Conservation (phyloP, 2,329 filamentous ascomycete species). For the Claviceps fusiformis region DNA sequence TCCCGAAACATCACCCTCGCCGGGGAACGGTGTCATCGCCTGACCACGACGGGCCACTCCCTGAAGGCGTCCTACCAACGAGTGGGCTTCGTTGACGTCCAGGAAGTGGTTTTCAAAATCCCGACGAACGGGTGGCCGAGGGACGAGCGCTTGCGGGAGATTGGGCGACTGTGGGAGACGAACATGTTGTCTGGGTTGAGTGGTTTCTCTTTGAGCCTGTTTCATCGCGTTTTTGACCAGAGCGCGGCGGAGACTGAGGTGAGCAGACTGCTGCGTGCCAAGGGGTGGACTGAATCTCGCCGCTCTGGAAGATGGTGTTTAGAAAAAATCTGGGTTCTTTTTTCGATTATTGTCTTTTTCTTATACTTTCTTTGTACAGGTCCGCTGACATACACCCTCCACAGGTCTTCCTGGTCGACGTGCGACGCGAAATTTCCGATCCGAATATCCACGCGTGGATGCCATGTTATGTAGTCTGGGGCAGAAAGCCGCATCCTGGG, state of each 20-base stretch:
- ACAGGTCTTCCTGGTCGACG: conserved; percentile 34
- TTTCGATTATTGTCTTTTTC: background rate
- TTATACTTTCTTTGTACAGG: background rate
- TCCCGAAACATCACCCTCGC: conserved; percentile 26
- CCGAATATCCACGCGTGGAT: conserved; percentile 34
- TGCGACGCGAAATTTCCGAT: conserved; percentile 33
- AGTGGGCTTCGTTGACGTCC: conserved; percentile 42
- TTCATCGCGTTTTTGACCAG: conserved; percentile 26
- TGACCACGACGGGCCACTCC: conserved; percentile 20
- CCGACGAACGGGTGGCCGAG: conserved; percentile 42
- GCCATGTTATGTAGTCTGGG: conserved; percentile 35
- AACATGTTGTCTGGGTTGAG: conserved; percentile 30
- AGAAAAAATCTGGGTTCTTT: background rate
- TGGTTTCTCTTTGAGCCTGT: conserved; percentile 28
- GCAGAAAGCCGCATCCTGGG: conserved; percentile 31
- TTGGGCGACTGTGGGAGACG: conserved; percentile 32
- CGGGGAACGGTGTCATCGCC: conserved; percentile 22
- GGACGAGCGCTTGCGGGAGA: conserved; percentile 26
- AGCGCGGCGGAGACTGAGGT: conserved; percentile 36
- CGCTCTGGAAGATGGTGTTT: too few species aligned
- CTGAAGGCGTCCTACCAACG: conserved; percentile 27
- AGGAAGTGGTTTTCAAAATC: conserved; percentile 37
- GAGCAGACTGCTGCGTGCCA: conserved; percentile 7
- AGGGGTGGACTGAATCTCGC: background rate
- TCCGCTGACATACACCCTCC: background rate